phyloP scores from a whole-genome alignment of 441 rosid species.

The Metrosideros polymorpha region DNA sequence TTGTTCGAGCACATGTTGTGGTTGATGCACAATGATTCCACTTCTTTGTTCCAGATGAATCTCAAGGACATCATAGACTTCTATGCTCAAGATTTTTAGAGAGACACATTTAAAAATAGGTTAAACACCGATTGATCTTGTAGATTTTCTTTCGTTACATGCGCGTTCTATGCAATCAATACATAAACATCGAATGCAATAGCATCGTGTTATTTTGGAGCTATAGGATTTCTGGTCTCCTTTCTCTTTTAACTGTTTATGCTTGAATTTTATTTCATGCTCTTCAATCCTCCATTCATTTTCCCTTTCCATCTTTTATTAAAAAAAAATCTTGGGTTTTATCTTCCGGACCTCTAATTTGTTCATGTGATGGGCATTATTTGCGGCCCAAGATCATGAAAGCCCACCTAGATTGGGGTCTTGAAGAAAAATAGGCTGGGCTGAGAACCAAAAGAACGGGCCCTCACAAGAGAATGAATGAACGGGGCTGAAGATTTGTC shows the following conservation, averaged over 20 bases:
- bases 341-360: background rate
- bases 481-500: background rate
- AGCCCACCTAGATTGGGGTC: background rate
- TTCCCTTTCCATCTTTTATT: background rate
- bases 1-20: slow-evolving; percentile 88
- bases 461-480: background rate
- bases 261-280: background rate
- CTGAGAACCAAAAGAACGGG: background rate
- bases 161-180: background rate
- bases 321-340: background rate
- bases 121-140: background rate
- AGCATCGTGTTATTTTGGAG: background rate
- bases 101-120: background rate
- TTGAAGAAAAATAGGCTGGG: background rate
- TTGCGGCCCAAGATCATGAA: background rate
- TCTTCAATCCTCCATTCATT: background rate
- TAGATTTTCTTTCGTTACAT: background rate
- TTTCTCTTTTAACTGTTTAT: background rate
- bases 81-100: slow-evolving; percentile 47
- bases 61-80: slow-evolving; percentile 65
- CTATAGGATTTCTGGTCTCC: background rate
- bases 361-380: background rate
- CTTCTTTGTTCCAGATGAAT: slow-evolving; percentile 59
- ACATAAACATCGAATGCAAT: background rate
- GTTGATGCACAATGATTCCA: slow-evolving; percentile 58